Evolutionary conservation across 441 rosid species (phyloP).

Genomic region (Kokia cookei): DNA sequence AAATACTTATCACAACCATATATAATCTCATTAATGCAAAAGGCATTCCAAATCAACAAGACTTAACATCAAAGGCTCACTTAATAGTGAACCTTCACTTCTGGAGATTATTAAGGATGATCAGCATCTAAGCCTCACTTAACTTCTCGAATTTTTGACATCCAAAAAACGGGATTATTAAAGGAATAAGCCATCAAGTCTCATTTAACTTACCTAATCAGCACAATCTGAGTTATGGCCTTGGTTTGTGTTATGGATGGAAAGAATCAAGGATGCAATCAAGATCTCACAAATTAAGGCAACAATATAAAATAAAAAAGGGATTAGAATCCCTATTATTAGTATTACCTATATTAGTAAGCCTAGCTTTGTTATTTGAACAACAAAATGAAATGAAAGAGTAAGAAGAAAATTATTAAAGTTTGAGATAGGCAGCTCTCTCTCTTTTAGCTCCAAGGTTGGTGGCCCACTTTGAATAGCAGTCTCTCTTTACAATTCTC

Average conservation of each 20-base stretch:
- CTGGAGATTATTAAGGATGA: background rate
- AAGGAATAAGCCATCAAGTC: background rate
- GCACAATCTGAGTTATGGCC: background rate
- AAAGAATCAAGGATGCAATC: no score
- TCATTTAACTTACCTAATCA: background rate
- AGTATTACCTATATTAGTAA: no score
- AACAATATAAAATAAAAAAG: no score
- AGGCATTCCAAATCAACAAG: background rate
- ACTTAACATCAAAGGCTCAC: background rate
- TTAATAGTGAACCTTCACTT: background rate
- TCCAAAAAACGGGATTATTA: background rate
- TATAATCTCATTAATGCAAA: background rate
- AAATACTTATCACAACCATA: background rate
- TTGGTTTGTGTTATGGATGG: background rate
- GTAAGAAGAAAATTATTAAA: no score
- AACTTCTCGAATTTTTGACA: background rate
- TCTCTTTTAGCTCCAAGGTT: no score
- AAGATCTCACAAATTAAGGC: no score
- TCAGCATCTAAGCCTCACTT: background rate
- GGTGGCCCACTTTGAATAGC: no score
- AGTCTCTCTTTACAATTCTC: no score
- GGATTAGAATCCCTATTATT: no score
- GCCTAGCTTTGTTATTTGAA: no score
- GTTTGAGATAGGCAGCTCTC: no score
- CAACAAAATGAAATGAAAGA: no score